Percentiles rank a stretch among this genome's conserved stretches.
Evolutionary conservation across 2,329 filamentous ascomycete genomes (phyloP).

Genomic region (Epicoccum nigrum): DNA sequence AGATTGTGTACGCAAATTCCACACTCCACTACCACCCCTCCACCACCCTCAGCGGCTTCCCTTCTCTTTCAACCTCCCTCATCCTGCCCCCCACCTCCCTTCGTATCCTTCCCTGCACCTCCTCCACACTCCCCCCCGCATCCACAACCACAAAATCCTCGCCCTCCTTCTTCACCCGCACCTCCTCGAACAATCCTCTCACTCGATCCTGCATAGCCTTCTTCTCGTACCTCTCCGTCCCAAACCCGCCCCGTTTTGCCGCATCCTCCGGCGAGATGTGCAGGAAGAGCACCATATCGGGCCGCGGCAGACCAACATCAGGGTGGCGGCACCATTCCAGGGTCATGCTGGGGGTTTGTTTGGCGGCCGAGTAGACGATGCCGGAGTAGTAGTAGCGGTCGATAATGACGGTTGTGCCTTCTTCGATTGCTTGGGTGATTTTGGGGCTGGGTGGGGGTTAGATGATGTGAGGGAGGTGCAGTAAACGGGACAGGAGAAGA

Average conservation of each 20-base stretch:
- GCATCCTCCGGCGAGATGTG: slow-evolving; percentile 78
- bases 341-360: slow-evolving; percentile 71
- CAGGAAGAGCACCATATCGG: slow-evolving; percentile 87
- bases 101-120: slow-evolving; percentile 53
- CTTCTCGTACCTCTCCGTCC: slow-evolving; percentile 86
- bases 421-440: slow-evolving; percentile 55
- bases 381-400: slow-evolving; percentile 97
- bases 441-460: slow-evolving; percentile 29
- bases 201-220: slow-evolving; percentile 82
- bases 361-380: slow-evolving; percentile 90
- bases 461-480: background rate
- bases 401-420: slow-evolving; percentile 78
- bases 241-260: slow-evolving; percentile 80
- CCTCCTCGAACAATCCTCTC: slow-evolving; percentile 69
- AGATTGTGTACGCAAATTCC: background rate
- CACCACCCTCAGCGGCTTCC: slow-evolving; percentile 33
- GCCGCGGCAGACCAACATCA: slow-evolving; percentile 83
- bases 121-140: slow-evolving; percentile 58
- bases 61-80: slow-evolving; percentile 23
- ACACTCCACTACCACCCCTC: slow-evolving; percentile 34
- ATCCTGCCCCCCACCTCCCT: slow-evolving; percentile 32
- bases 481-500: background rate
- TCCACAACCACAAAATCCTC: slow-evolving; percentile 62
- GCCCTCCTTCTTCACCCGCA: slow-evolving; percentile 56
- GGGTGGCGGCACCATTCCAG: slow-evolving; percentile 83